phyloP scores from a whole-genome alignment of 179 eudicot genomes.

The Kewa caespitosa region DNA sequence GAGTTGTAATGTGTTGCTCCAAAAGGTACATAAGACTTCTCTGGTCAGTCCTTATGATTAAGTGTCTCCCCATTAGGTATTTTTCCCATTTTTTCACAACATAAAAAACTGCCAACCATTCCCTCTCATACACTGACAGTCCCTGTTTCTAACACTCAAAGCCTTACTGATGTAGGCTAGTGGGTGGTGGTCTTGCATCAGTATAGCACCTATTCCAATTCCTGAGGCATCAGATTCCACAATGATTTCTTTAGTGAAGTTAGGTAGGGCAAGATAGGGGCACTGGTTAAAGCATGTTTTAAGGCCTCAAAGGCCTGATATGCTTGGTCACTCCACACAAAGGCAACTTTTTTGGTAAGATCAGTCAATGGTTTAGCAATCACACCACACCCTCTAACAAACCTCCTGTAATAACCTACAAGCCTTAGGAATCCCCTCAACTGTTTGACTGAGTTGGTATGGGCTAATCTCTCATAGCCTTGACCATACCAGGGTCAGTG shows the following conservation, averaged over 20 bases:
- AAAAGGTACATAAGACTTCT: background rate
- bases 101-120: background rate
- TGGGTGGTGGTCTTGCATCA: background rate
- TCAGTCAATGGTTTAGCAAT: background rate
- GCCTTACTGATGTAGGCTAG: background rate
- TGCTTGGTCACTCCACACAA: background rate
- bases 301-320: background rate
- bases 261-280: background rate
- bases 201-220: background rate
- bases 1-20: background rate
- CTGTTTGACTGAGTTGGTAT: background rate
- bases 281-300: background rate
- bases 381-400: background rate
- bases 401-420: background rate
- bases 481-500: background rate
- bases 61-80: background rate
- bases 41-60: background rate
- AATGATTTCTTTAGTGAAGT: background rate
- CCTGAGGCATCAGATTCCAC: background rate
- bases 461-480: background rate
- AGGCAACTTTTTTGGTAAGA: background rate
- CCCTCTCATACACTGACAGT: background rate
- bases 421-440: background rate
- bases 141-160: background rate
- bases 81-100: background rate